Evolutionary conservation across 2,329 filamentous ascomycete genomes (phyloP).

Genomic region (Gliomastix tumulicola): DNA sequence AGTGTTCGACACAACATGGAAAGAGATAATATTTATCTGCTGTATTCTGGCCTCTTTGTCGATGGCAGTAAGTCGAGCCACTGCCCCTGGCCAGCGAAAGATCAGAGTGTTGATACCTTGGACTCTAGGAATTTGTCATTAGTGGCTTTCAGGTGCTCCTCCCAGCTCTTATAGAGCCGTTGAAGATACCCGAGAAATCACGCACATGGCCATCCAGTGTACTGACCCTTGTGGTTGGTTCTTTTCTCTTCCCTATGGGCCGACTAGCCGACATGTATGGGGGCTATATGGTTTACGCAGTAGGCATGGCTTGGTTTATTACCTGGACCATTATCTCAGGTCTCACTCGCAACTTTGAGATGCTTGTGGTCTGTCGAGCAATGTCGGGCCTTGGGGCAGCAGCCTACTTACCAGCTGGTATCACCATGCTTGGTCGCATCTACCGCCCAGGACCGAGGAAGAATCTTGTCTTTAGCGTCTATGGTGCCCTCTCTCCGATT

Average conservation of each 20-base stretch:
- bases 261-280: conserved; percentile 52
- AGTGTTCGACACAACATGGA: too few species aligned
- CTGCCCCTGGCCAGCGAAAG: too few species aligned
- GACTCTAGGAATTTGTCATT: conserved; percentile 59
- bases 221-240: conserved; percentile 46
- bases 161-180: conserved; percentile 52
- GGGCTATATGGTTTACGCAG: conserved; percentile 49
- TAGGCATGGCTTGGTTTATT: conserved; percentile 51
- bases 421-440: conserved; percentile 57
- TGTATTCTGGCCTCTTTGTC: too few species aligned
- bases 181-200: conserved; percentile 55
- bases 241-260: conserved; percentile 55
- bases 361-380: conserved; percentile 63
- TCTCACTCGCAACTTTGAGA: conserved; percentile 54
- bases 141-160: conserved; percentile 68
- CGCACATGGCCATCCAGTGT: conserved; percentile 58
- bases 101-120: too few species aligned
- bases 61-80: too few species aligned
- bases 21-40: too few species aligned
- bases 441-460: conserved; percentile 64
- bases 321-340: conserved; percentile 60
- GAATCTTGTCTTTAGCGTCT: conserved; percentile 54
- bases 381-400: conserved; percentile 62
- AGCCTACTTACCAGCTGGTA: conserved; percentile 59
- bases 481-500: conserved; percentile 46